Conservation (phyloP, 2,329 filamentous ascomycete genomes). For the Hymenoscyphus fructigenus region DNA sequence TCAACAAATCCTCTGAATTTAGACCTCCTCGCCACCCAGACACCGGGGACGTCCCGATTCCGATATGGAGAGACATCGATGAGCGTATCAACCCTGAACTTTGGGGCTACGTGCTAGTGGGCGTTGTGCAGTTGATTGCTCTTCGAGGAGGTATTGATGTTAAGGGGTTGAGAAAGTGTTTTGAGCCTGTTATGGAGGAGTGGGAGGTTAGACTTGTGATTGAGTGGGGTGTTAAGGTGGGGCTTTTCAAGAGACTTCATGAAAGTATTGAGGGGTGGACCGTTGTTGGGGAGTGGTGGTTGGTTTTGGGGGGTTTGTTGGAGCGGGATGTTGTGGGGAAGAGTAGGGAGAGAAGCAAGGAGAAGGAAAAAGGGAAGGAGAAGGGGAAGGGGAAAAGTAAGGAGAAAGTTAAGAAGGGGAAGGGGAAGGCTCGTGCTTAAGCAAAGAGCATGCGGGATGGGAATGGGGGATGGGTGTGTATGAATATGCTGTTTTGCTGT, state of each 20-base stretch:
- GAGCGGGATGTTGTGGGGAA: slow-evolving; percentile 8
- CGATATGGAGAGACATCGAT: slow-evolving; percentile 72
- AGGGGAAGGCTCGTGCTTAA: no score
- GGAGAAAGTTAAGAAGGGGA: neutral
- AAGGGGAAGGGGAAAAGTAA: neutral
- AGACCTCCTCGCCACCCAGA: slow-evolving; percentile 39
- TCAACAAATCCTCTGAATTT: slow-evolving; percentile 34
- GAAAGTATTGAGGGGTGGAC: slow-evolving; percentile 44
- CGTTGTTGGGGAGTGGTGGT: slow-evolving; percentile 68
- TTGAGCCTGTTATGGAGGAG: slow-evolving; percentile 58
- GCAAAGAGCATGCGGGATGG: no score
- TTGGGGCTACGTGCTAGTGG: slow-evolving; percentile 64
- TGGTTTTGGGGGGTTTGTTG: slow-evolving; percentile 45
- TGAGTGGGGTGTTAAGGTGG: slow-evolving; percentile 56
- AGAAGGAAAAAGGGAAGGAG: neutral
- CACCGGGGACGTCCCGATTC: slow-evolving; percentile 48
- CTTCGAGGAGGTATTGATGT: slow-evolving; percentile 59
- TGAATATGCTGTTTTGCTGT: no score
- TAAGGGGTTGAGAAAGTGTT: slow-evolving; percentile 51
- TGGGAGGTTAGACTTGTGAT: slow-evolving; percentile 62
- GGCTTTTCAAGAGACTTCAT: slow-evolving; percentile 39
- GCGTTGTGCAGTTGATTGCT: slow-evolving; percentile 61
- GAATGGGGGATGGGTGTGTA: no score
- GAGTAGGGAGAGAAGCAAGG: neutral
- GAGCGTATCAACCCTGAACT: slow-evolving; percentile 55